These are phyloP conservation scores for Penicillium argentinense DNA, from an alignment of 495 filamentous ascomycete species.

Conservation along the genomic window DNA sequence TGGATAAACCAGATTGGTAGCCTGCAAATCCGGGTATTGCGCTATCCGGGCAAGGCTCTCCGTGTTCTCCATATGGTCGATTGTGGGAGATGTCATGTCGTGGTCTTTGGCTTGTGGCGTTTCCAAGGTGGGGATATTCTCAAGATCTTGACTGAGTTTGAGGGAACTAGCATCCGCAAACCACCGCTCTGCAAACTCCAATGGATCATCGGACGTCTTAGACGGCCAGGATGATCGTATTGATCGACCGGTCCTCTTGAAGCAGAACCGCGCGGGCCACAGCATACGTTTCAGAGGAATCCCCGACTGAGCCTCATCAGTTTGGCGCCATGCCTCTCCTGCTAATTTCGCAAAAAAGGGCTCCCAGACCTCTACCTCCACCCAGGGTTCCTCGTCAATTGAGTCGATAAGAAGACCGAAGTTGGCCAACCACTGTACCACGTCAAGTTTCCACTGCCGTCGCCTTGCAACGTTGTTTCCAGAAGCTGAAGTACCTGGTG, in stretches of 20 bases:
- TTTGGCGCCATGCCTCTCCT: constrained; percentile 36
- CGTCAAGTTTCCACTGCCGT: constrained; percentile 40
- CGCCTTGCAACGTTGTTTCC: constrained; percentile 17
- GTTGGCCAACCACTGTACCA: constrained; percentile 41
- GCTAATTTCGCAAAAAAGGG: constrained; percentile 46
- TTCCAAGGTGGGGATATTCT: constrained; percentile 32
- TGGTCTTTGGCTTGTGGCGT: constrained; percentile 25
- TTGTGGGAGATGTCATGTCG: constrained; percentile 25
- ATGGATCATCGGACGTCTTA: constrained; percentile 48
- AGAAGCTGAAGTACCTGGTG: constrained; percentile 19
- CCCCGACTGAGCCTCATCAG: constrained; percentile 33
- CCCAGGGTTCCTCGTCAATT: constrained; percentile 40
- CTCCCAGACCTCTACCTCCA: constrained; percentile 49
- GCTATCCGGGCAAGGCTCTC: constrained; percentile 51
- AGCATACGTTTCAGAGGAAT: constrained; percentile 47
- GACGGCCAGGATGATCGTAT: constrained; percentile 12
- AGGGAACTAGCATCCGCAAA: constrained; percentile 37
- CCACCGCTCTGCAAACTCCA: constrained; percentile 72
- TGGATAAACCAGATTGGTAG: constrained; percentile 72
- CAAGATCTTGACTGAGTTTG: constrained; percentile 16
- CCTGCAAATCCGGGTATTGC: constrained; percentile 50
- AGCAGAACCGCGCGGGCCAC: constrained; percentile 51
- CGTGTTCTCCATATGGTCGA: constrained; percentile 30
- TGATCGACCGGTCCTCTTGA: constrained; percentile 33
- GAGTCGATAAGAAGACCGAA: constrained; percentile 38